These are phyloP conservation scores for Hypoxylon sp. DNA, from an alignment of 2,329 filamentous ascomycete genomes.

Conservation along the genomic window DNA sequence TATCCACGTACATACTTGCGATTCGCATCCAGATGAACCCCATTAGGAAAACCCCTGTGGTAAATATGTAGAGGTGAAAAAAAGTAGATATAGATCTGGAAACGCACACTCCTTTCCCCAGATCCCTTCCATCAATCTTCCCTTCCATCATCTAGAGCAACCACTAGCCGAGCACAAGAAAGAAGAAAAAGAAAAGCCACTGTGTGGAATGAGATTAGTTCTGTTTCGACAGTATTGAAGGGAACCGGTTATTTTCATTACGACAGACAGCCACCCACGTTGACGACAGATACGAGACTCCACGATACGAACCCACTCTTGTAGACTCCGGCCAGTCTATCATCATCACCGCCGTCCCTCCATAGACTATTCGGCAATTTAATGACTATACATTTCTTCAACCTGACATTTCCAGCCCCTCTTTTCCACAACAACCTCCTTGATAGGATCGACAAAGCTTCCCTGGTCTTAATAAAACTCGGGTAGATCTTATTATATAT, in stretches of 20 bases:
- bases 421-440: conserved; percentile 47
- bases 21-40: conserved; percentile 42
- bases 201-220: conserved; percentile 49
- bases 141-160: conserved; percentile 40
- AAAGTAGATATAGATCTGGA: conserved; percentile 52
- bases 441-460: conserved; percentile 45
- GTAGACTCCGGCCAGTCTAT: conserved; percentile 54
- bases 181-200: conserved; percentile 32
- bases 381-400: conserved; percentile 50
- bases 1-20: conserved; percentile 22
- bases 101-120: conserved; percentile 42
- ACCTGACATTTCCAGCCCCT: conserved; percentile 40
- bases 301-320: conserved; percentile 48
- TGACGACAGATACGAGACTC: conserved; percentile 50
- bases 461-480: conserved; percentile 43
- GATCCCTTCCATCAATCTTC: conserved; percentile 46
- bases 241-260: conserved; percentile 48
- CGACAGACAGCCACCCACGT: conserved; percentile 46
- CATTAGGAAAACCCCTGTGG: conserved; percentile 35
- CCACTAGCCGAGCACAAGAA: conserved; percentile 34
- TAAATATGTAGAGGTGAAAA: conserved; percentile 30
- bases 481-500: conserved; percentile 48
- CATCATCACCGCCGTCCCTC: conserved; percentile 44
- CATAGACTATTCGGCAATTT: conserved; percentile 49
- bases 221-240: conserved; percentile 46